phyloP scores from a whole-genome alignment of 805 yeast genomes.

The Gaillardinia entomophila region DNA sequence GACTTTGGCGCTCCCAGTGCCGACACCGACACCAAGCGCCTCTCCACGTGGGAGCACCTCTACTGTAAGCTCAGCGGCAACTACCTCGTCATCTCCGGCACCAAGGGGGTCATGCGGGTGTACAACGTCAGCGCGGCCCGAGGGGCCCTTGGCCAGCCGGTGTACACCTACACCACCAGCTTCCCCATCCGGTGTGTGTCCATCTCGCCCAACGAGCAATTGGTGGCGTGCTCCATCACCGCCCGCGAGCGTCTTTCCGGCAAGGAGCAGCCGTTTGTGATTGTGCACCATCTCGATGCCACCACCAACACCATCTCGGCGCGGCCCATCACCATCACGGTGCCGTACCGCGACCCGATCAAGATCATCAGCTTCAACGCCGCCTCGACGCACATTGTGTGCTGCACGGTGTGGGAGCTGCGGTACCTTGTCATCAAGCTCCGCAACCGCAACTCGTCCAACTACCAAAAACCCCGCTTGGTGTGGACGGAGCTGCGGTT shows the following conservation, averaged over 20 bases:
- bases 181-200: constrained; percentile 80
- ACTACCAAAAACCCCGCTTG: constrained; percentile 32
- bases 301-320: constrained; percentile 17
- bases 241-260: constrained; percentile 68
- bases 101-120: constrained; percentile 65
- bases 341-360: constrained; percentile 85
- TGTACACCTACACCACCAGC: constrained; percentile 63
- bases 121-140: constrained; percentile 39
- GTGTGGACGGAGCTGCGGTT: constrained; percentile 20
- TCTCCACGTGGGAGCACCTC: constrained; percentile 54
- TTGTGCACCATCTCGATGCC: constrained; percentile 41
- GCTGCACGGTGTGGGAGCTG: constrained; percentile 74
- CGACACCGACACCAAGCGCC: constrained; percentile 17
- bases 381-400: constrained; percentile 63
- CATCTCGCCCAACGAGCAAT: constrained; percentile 55
- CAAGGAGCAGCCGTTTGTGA: constrained; percentile 71
- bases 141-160: constrained; percentile 45
- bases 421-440: constrained; percentile 72
- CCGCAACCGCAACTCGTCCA: constrained; percentile 41
- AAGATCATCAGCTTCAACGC: constrained; percentile 67
- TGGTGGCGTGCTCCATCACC: constrained; percentile 76
- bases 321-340: constrained; percentile 64
- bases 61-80: constrained; percentile 54
- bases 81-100: constrained; percentile 62
- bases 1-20: too few relatives aligned